Evolutionary conservation across 2,329 filamentous ascomycete genomes (phyloP).

Genomic region (Fusarium anguioides): DNA sequence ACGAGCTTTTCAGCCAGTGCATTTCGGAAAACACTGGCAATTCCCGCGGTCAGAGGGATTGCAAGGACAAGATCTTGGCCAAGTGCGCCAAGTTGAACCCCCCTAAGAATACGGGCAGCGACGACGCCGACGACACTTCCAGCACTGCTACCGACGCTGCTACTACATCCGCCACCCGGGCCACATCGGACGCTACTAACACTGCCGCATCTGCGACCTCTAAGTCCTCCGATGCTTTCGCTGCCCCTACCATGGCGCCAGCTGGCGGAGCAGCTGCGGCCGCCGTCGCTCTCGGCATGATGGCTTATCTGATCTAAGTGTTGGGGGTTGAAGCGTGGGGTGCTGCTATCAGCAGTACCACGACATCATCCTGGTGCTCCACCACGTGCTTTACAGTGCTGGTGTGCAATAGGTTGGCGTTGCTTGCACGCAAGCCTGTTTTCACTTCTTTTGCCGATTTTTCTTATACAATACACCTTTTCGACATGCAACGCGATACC

Average conservation of each 20-base stretch:
- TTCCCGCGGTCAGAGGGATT: conserved; percentile 58
- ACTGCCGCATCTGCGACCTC: conserved; percentile 46
- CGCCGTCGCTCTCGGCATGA: conserved; percentile 61
- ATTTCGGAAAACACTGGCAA: conserved; percentile 56
- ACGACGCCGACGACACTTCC: conserved; percentile 36
- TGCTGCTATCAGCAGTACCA: conserved; percentile 31
- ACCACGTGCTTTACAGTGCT: conserved; percentile 26
- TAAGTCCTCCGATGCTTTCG: conserved; percentile 50
- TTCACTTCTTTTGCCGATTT: conserved; percentile 51
- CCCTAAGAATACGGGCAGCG: conserved; percentile 48
- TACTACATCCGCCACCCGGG: conserved; percentile 38
- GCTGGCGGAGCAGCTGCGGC: conserved; percentile 58
- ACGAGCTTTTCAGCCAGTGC: conserved; percentile 61
- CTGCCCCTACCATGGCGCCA: conserved; percentile 57
- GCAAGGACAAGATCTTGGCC: conserved; percentile 59
- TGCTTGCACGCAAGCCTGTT: conserved; percentile 19
- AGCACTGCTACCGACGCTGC: conserved; percentile 42
- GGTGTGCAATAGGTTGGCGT: conserved; percentile 22
- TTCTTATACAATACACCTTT: conserved; percentile 48
- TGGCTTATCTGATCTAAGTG: conserved; percentile 63
- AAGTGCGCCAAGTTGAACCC: conserved; percentile 58
- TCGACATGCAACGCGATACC: conserved; percentile 45
- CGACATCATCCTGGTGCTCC: conserved; percentile 31
- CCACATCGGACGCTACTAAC: conserved; percentile 29
- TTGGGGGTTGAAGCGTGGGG: conserved; percentile 29